Base-by-base conservation (phyloP, 2,329 filamentous ascomycete genomes). In the Akanthomyces muscarius region DNA sequence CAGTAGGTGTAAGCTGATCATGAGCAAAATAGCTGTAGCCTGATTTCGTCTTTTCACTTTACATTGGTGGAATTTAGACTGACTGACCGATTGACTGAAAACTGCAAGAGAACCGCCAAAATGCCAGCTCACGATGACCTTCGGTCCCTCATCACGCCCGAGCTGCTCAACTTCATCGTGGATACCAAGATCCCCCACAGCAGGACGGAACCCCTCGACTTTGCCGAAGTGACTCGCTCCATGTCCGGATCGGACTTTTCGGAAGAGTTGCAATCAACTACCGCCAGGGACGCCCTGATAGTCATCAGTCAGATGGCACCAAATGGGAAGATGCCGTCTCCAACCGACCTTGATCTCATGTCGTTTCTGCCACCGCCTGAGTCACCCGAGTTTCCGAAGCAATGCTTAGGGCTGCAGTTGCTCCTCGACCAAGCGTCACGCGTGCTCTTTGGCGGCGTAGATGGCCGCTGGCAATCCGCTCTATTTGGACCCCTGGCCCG, bases 361-460 rank as follows among this genome's bases (percentile, higher is more conserved):
- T 59, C 56, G 14, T 45, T 59, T 59, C 30, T 59, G 10, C 56
- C 56, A 7, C 45, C 56, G 13, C 56, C 56, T n/a, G 10, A 38
- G 45, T 59, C 56, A 28, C 45, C 56, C 44, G 56, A 59, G 11
- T 59, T 59, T n/a, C 56, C 56, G 44, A 30, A 38, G 14, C 56
- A 50, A n/a, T 59, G 56, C 28, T n/a, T 38, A 3, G 56, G 53
- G 4, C 44, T 59, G 44, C 56, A 50, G 30, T 42, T 59, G 2
- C 56, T 59, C 0, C 44, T 59, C 8, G 56, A 59, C 33, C 44
- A 59, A n/a, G 56, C 30, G 1, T 59, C 56, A 11, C 44, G 56
- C 30, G 56, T 41, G 3, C 44, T 59, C 13, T 59, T 59, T 38
- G 30, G 18, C 44, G 56, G 44, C 18, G n/a, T 50, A 2, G 56